Evolutionary conservation across 2,329 filamentous ascomycete genomes (phyloP).

Genomic region (Colletotrichum liaoningense): DNA sequence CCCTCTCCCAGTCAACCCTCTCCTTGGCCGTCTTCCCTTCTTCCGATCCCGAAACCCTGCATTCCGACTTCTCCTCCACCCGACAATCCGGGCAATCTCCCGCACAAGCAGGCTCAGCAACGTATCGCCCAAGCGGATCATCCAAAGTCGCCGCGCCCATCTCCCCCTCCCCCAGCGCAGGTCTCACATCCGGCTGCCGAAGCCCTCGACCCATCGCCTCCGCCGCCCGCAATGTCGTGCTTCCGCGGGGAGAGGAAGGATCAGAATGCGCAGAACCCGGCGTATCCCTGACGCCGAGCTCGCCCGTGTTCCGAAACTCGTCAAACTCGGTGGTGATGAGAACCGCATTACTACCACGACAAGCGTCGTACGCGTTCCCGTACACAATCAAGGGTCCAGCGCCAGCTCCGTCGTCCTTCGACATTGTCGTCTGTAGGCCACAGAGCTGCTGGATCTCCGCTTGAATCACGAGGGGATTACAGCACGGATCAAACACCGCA

Average conservation of each 20-base stretch:
- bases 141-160: conserved; percentile 39
- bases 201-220: conserved; percentile 41
- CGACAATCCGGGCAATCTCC: conserved; percentile 62
- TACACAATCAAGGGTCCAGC: conserved; percentile 58
- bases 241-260: conserved; percentile 33
- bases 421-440: conserved; percentile 37
- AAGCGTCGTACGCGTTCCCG: conserved; percentile 60
- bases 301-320: conserved; percentile 59
- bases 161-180: conserved; percentile 48
- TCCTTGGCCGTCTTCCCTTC: conserved; percentile 59
- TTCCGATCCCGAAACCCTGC: conserved; percentile 49
- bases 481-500: conserved; percentile 75
- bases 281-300: conserved; percentile 16
- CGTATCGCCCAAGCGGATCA: conserved; percentile 59
- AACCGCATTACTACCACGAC: conserved; percentile 59
- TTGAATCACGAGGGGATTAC: conserved; percentile 61
- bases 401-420: conserved; percentile 50
- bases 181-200: conserved; percentile 55
- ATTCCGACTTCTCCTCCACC: conserved; percentile 50
- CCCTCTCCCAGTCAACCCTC: conserved; percentile 63
- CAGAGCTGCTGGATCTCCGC: conserved; percentile 61
- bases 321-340: conserved; percentile 68
- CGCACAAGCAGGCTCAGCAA: conserved; percentile 57
- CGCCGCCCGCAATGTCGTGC: conserved; percentile 42
- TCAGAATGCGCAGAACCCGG: neutral